Evolutionary conservation across 179 eudicot genomes (phyloP), one percentile per base, ranked within the genome.

Genomic region (Vitellaria paradoxa): DNA sequence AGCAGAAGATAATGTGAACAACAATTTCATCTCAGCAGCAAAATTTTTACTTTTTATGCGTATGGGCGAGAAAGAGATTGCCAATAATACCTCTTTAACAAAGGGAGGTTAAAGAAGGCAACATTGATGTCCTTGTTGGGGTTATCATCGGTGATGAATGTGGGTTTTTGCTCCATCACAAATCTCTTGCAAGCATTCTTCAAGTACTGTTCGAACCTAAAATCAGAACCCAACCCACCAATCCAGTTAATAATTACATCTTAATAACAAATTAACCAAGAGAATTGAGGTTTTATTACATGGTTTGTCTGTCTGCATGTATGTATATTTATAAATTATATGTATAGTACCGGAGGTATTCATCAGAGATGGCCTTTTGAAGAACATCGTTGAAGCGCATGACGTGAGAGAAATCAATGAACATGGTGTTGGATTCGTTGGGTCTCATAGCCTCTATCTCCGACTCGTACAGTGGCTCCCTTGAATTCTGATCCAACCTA

Each of bases 151-250:
- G 96, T 84, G 65, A 86, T 81, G 74, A 91, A 88, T 6, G 89
- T 87, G 10, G 97, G 93, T 76, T 88, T 93, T 75, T 82, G 88
- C 65, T 90, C 99, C 91, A 87, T 89, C 59, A 91, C 94, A 78
- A 91, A 96, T 68, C 96, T 80, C 90, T 89, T 93, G 83, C 99
- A 96, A 50, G 99, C 96, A 81, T 85, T 91, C 88, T 80, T 96
- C 88, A 96, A 65, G 80, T 80, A 92, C 0, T 96, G 89, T 83
- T 93, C 98, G 79, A 93, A 93, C 60, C 99, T 93, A 80, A 12
- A 76, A 45, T 7, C 12, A 52, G 13, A 57, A 49, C 59, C 76
- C 60, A 60, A 8, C 47, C 24, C 50, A 50, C 61, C 10, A 50
- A 12, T 60, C 15, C 42, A 50, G 69, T 37, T 17, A 15, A 70